Percentiles rank a stretch among this genome's conserved stretches.
These are phyloP conservation scores for Sporothrix humicola DNA, from an alignment of 2,329 filamentous ascomycete genomes.

Conservation along the genomic window DNA sequence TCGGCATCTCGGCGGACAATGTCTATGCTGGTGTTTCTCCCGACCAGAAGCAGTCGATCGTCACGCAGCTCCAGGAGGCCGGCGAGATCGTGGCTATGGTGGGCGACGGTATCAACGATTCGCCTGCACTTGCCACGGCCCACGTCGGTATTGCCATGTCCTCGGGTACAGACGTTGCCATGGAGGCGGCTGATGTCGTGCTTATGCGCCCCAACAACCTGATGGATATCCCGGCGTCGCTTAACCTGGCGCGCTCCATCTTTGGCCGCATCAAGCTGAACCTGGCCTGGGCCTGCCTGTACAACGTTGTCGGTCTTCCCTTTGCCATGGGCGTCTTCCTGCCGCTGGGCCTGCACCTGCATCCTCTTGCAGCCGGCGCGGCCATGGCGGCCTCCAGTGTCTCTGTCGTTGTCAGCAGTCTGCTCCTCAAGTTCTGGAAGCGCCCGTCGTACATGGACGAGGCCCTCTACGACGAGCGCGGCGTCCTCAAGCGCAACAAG, in stretches of 20 bases:
- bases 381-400: slow-evolving; percentile 94
- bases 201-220: slow-evolving; percentile 92
- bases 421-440: slow-evolving; percentile 86
- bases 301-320: slow-evolving; percentile 88
- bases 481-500: slow-evolving; percentile 47
- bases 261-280: slow-evolving; percentile 95
- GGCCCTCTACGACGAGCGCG: slow-evolving; percentile 64
- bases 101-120: slow-evolving; percentile 98
- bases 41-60: slow-evolving; percentile 86
- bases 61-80: slow-evolving; percentile 73
- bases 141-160: slow-evolving; percentile 92
- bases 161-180: slow-evolving; percentile 92
- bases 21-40: slow-evolving; percentile 90
- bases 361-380: slow-evolving; percentile 91
- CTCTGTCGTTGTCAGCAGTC: slow-evolving; percentile 81
- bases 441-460: slow-evolving; percentile 87
- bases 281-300: slow-evolving; percentile 87
- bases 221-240: slow-evolving; percentile 86
- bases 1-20: slow-evolving; percentile 77
- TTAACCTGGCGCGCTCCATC: slow-evolving; percentile 81
- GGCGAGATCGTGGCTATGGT: slow-evolving; percentile 93
- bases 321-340: slow-evolving; percentile 98
- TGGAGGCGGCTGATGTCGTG: slow-evolving; percentile 95
- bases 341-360: slow-evolving; percentile 83
- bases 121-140: slow-evolving; percentile 88